phyloP scores from a whole-genome alignment of 2,329 filamentous ascomycete species.

The Fusarium cyanostomum region DNA sequence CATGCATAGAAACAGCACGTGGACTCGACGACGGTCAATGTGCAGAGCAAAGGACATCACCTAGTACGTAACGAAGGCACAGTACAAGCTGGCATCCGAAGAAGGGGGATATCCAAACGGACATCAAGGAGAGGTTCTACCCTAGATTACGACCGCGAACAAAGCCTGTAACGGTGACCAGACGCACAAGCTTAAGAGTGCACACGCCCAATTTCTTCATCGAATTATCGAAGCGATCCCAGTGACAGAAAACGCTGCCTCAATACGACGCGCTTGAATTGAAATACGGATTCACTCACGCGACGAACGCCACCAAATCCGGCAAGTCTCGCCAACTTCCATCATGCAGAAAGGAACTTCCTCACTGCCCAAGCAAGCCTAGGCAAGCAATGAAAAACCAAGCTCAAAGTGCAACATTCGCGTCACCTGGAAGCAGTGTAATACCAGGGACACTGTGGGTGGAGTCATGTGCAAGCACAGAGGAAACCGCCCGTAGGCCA shows the following conservation, averaged over 20 bases:
- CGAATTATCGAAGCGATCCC: no score
- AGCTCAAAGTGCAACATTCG: slow-evolving; percentile 42
- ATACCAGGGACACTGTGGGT: slow-evolving; percentile 53
- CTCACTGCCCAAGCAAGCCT: slow-evolving; percentile 47
- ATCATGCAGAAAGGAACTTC: slow-evolving; percentile 38
- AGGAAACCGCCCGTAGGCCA: slow-evolving; percentile 46
- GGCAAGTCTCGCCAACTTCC: not conserved
- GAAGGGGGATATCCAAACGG: not conserved
- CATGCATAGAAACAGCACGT: no score
- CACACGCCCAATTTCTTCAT: no score
- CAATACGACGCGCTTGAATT: no score
- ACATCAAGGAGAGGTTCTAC: no score
- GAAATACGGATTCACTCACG: no score
- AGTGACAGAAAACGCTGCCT: no score
- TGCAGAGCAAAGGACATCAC: not conserved
- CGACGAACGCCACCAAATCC: not conserved
- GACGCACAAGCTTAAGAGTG: no score
- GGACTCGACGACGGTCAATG: not conserved
- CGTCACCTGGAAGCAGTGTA: slow-evolving; percentile 55
- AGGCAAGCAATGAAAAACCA: slow-evolving; percentile 49
- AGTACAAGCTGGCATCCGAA: not conserved
- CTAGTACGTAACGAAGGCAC: not conserved
- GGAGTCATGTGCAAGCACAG: slow-evolving; percentile 51
- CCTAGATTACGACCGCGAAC: no score
- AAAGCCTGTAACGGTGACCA: no score